Conservation (phyloP, 768 basidiomycete species). For the Rhizopogon vinicolor region DNA sequence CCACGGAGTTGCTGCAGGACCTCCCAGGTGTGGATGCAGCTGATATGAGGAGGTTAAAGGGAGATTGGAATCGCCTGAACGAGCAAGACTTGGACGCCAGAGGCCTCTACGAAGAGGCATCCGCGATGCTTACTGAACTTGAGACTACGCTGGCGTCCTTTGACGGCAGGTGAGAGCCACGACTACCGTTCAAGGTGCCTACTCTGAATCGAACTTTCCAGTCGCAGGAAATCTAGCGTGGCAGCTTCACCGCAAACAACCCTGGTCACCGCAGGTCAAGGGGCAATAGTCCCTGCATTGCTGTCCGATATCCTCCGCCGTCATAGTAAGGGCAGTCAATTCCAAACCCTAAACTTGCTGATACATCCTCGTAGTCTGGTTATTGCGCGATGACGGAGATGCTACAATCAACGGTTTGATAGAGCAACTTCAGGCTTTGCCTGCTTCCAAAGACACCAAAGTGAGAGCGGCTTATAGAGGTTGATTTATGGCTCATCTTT, state of each 20-base stretch:
- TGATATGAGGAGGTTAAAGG: slow-evolving; percentile 51
- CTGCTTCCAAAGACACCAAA: slow-evolving; percentile 53
- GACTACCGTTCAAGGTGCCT: background rate
- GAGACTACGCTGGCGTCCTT: slow-evolving; percentile 49
- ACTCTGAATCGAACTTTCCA: slow-evolving; percentile 12
- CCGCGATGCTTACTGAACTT: slow-evolving; percentile 57
- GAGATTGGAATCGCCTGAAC: slow-evolving; percentile 37
- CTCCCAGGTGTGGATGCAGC: slow-evolving; percentile 54
- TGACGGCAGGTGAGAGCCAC: slow-evolving; percentile 44
- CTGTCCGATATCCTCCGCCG: slow-evolving; percentile 59
- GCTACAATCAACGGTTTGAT: slow-evolving; percentile 51
- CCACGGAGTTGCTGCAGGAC: slow-evolving; percentile 40
- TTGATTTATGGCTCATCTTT: background rate
- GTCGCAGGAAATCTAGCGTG: slow-evolving; percentile 42
- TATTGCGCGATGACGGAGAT: slow-evolving; percentile 52
- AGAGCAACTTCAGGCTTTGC: slow-evolving; percentile 51
- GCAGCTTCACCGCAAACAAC: slow-evolving; percentile 20
- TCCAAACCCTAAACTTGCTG: slow-evolving; percentile 2
- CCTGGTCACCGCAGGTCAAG: slow-evolving; percentile 27
- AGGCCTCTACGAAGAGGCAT: slow-evolving; percentile 51
- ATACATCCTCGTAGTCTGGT: slow-evolving; percentile 47
- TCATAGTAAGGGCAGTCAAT: slow-evolving; percentile 47
- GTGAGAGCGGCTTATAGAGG: slow-evolving; percentile 26
- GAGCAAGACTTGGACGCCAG: slow-evolving; percentile 43
- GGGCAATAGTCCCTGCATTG: slow-evolving; percentile 56